Percentiles rank a stretch among this genome's conserved stretches.
Evolutionary conservation across 2,329 filamentous ascomycete genomes (phyloP).

Genomic region (Dryadomyces quercivorus): DNA sequence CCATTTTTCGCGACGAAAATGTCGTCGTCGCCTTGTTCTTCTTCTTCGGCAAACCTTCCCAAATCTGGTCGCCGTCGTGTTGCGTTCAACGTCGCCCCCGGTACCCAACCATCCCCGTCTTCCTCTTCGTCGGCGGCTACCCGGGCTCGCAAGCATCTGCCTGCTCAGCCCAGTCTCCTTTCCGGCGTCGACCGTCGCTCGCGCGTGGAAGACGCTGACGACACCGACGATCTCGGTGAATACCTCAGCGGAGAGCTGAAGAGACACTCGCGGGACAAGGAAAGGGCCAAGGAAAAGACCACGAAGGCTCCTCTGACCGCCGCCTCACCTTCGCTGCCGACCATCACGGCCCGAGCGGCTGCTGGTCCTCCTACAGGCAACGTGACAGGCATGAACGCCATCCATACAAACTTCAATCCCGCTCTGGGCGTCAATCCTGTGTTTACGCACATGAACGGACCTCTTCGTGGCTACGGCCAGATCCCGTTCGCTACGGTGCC

Average conservation of each 20-base stretch:
- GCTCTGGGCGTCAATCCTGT: constrained; percentile 11
- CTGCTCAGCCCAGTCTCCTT: not conserved
- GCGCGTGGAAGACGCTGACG: constrained; percentile 4
- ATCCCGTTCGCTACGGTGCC: not conserved
- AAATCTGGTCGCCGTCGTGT: constrained; percentile 5
- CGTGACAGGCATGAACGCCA: not conserved
- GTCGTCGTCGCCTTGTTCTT: constrained; percentile 3
- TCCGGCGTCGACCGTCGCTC: constrained; percentile 4
- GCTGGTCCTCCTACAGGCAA: not conserved
- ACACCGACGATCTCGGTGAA: not conserved
- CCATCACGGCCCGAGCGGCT: constrained; percentile 6
- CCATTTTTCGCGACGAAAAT: not conserved
- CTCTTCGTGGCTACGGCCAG: not conserved
- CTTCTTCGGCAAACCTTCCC: not conserved
- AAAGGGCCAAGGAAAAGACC: not conserved
- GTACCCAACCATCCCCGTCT: not conserved
- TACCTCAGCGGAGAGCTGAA: not conserved
- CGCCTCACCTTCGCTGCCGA: not conserved
- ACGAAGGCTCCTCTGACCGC: not conserved
- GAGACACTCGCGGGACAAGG: too few relatives aligned
- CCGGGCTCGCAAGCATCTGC: not conserved
- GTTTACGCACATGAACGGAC: constrained; percentile 9
- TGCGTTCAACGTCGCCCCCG: constrained; percentile 5
- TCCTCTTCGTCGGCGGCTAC: not conserved
- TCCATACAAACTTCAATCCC: constrained; percentile 8